Percentiles rank a stretch among this genome's conserved stretches.
These are phyloP conservation scores for Penicillium canescens DNA, from an alignment of 495 filamentous ascomycete species.

Conservation along the genomic window DNA sequence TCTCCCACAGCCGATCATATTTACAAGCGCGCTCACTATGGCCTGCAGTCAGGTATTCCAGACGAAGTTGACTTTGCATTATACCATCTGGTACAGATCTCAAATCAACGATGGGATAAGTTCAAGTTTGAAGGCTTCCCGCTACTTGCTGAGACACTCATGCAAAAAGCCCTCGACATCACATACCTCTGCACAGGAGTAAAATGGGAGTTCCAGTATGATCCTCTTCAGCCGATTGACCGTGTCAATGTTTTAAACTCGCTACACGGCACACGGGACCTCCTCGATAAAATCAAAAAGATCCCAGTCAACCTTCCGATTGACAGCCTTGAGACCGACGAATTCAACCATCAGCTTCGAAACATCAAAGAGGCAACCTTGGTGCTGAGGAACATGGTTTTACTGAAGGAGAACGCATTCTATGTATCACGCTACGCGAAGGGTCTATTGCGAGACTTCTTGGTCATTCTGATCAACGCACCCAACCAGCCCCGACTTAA, in stretches of 20 bases:
- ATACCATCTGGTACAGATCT: conserved; percentile 92
- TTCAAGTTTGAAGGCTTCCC: conserved; percentile 91
- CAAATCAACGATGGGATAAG: conserved; percentile 90
- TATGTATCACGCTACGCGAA: conserved; percentile 73
- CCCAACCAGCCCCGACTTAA: conserved; percentile 72
- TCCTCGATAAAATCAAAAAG: conserved; percentile 64
- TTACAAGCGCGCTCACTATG: conserved; percentile 78
- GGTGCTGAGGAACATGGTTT: conserved; percentile 89
- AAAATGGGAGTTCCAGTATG: conserved; percentile 77
- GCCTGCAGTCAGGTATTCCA: conserved; percentile 75
- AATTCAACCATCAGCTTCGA: conserved; percentile 68
- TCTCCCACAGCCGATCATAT: conserved; percentile 56
- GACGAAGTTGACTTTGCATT: conserved; percentile 87
- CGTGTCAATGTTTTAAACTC: conserved; percentile 70
- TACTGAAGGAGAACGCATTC: conserved; percentile 82
- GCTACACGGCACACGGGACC: conserved; percentile 66
- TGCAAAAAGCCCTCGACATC: conserved; percentile 77
- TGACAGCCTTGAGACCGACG: conserved; percentile 74
- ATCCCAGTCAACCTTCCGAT: conserved; percentile 56
- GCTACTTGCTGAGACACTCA: conserved; percentile 84
- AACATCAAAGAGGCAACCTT: conserved; percentile 84
- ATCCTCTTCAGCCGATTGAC: conserved; percentile 50
- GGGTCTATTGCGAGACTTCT: conserved; percentile 68
- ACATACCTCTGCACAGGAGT: conserved; percentile 75
- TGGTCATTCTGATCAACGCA: conserved; percentile 77